Evolutionary conservation across 768 basidiomycete genomes (phyloP), one percentile per base, ranked within the genome.

Genomic region (Mycena olivaceomarginata): DNA sequence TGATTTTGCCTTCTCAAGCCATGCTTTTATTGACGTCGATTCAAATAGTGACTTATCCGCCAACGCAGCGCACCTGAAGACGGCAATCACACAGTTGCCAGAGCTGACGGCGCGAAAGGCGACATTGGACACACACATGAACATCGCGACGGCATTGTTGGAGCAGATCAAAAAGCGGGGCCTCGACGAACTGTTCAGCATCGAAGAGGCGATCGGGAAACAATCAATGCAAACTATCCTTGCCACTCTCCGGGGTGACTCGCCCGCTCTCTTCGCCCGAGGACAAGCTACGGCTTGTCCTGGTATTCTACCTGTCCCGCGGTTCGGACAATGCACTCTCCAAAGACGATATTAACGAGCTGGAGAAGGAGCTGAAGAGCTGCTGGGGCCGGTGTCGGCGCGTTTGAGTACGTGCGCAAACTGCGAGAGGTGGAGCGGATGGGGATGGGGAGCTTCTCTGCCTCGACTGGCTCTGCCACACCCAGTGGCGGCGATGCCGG

Each of bases 41-140:
- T 25, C 67, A 5, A 62, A 37, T 72, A 93, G 98, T 68, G 98
- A 99, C 83, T 90, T 99, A 39, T 94, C 97, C 2, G 93, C 96
- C 41, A 99, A 99, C 85, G 97, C 98, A 4, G 90, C 96, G 9
- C 95, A 99, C 84, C 88, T 99, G 66, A 99, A 99, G 87, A 97
- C 97, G 0, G 98, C 98, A 10, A 98, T 99, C 82, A 99, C 98
- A 2, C 96, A 97, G 77, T 89, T 99, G 22, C 98, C 98, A 2
- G 98, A 99, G 83, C 88, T 99, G 66, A 99, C 98, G 5, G 97
- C 98, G 5, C 93, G 98, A 56, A 99, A 99, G 82, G 96, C 97
- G 43, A 98, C 96, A 1, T 91, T 99, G 37, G 98, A 99, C 84
- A 97, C 98, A 4, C 98, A 99, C 84, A 99, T 99, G 98, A 99